Percentiles rank a stretch among this genome's conserved stretches.
phyloP scores from a whole-genome alignment of 2,329 filamentous ascomycete species.

The Claviceps fusiformis region DNA sequence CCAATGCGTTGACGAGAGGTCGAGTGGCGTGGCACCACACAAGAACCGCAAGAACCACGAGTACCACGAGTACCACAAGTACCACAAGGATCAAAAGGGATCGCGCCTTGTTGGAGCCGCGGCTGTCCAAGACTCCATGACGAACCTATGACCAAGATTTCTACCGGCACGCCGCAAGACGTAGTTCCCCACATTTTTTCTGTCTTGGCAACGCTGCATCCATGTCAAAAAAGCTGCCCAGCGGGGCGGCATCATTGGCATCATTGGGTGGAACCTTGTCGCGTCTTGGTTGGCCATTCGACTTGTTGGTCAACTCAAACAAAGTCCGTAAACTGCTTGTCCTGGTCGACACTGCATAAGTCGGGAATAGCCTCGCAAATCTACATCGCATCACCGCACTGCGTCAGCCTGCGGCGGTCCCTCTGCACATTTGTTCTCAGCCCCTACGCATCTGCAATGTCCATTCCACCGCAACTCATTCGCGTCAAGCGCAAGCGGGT shows the following conservation, averaged over 20 bases:
- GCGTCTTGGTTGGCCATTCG: no score
- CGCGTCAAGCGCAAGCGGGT: constrained; percentile 48
- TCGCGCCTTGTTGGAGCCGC: no score
- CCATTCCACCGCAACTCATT: constrained; percentile 43
- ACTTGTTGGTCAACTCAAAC: no score
- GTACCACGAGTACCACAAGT: neutral
- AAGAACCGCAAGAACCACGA: neutral
- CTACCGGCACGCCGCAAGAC: neutral
- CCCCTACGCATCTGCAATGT: constrained; percentile 26
- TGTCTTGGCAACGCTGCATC: neutral
- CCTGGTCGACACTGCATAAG: neutral
- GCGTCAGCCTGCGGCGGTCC: neutral
- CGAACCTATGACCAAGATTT: neutral
- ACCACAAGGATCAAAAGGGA: neutral
- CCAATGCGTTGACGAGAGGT: neutral
- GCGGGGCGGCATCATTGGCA: neutral
- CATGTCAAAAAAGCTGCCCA: neutral
- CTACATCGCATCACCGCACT: neutral
- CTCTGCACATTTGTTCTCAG: neutral
- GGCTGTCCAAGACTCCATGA: neutral
- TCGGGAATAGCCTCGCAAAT: neutral
- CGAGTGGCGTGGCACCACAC: neutral
- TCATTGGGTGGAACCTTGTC: neutral
- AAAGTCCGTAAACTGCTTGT: neutral
- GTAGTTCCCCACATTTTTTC: neutral